Evolutionary conservation across 1,284 basidiomycete species (phyloP), one percentile per base, ranked within the genome.

Genomic region (Ustilago trichophora): DNA sequence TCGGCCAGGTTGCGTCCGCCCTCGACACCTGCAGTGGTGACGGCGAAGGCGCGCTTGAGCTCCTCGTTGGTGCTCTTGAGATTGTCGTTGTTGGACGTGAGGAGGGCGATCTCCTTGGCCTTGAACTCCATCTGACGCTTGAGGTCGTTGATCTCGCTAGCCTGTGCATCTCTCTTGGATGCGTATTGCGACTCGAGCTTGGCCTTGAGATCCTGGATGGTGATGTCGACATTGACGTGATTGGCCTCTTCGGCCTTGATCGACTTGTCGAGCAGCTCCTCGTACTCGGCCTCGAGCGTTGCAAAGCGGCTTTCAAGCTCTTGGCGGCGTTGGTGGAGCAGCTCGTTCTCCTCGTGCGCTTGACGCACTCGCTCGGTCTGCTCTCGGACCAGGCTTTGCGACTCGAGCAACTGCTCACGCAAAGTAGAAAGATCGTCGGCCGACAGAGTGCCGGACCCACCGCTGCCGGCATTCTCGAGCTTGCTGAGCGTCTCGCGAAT

Each of bases 41-140:
- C 91, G 44, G 92, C 92, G 78, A 99, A 94, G 7, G 80, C 78
- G 21, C 73, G 62, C 88, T 98, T 98, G 50, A 98, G 87, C 82
- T 98, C 96, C 81, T 98, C 96, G 79, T 98, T 97, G 70, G 96
- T 91, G 76, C 91, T 90, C 85, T 95, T 94, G 76, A 98, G 87
- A 78, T 90, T 91, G 78, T 98, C 94, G 64, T 97, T 90, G 21
- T 91, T 90, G 43, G 89, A 88, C 72, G 92, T 90, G 58, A 97
- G 85, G 58, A 87, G 88, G 55, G 91, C 89, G 57, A 93, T 87
- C 83, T 99, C 97, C 72, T 89, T 90, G 45, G 85, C 85, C 80
- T 90, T 91, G 78, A 91, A 84, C 76, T 98, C 95, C 34, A 96
- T 85, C 79, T 97, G 93, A 76, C 93, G 91, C 82, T 90, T 92